Evolutionary conservation across 495 filamentous ascomycete species (phyloP), one percentile per base, ranked within the genome.

Genomic region (Darksidea phi): DNA sequence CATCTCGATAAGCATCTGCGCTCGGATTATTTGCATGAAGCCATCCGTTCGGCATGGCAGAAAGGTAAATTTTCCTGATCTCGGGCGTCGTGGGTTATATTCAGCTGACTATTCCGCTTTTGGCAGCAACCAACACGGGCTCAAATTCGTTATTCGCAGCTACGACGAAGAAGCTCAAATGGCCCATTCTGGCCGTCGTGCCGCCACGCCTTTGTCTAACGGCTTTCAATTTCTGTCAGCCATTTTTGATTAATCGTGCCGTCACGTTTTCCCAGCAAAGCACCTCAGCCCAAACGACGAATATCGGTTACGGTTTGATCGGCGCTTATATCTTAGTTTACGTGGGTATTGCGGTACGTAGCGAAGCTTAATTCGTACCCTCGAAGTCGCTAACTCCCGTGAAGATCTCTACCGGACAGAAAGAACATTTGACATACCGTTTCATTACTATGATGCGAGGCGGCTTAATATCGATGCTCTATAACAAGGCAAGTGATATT

Each of bases 301-400:
- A 86, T 58, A 59, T 77, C 24, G 76, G 80, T 42, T 84, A 86
- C 67, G 85, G 84, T 2, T 70, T 87, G 50, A 85, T 88, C 56
- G 85, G 82, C n/a, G 86, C 85, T 1, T 84, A 81, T 59, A 66
- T 79, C 18, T 56, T 86, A 6, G 81, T 88, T 0, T 89, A 88
- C 59, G 59, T 75, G 23, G 84, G 85, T 0, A 78, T 88, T 21
- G 85, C 82, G 66, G 66, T 87, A 66, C n/a, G 61, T 15, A 18
- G 8, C 21, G 7, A 2, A 1, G 4, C 2, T 3, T 36, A 12
- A 54, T n/a, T 11, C 49, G 21, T 28, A 1, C 8, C 17, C 1
- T n/a, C 12, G 28, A 11, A 23, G 5, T 55, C 21, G 32, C 57
- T 60, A 47, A 61, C 34, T 11, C 26, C 2, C 23, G 11, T 20